Evolutionary conservation across 768 basidiomycete species (phyloP).

Genomic region (Boletus subcaerulescens): DNA sequence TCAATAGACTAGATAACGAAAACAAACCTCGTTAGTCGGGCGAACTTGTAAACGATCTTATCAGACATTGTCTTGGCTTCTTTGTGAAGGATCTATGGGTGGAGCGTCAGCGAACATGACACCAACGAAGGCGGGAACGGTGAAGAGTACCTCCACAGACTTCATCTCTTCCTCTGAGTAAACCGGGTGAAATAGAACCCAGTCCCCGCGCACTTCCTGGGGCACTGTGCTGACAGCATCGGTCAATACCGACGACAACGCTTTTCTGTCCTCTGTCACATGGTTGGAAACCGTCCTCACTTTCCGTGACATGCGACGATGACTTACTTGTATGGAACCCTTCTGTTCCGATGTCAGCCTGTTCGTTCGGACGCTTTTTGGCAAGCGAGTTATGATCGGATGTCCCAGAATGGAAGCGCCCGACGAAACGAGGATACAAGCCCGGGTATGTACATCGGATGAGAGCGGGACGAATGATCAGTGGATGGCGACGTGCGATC

Average conservation of each 20-base stretch:
- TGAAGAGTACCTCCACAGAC: slow-evolving; percentile 57
- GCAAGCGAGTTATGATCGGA: slow-evolving; percentile 21
- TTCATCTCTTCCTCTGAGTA: slow-evolving; percentile 73
- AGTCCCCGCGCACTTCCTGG: slow-evolving; percentile 63
- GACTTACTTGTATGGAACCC: slow-evolving; percentile 34
- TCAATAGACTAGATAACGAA: neutral
- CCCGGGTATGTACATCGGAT: neutral
- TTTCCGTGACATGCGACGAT: neutral
- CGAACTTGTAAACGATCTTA: slow-evolving; percentile 65
- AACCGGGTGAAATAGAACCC: slow-evolving; percentile 93
- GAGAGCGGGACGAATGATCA: slow-evolving; percentile 12
- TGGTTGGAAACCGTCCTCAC: neutral
- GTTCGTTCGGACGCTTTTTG: slow-evolving; percentile 23
- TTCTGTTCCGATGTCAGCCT: slow-evolving; percentile 30
- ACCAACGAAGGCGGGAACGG: neutral
- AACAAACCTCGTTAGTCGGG: slow-evolving; percentile 49
- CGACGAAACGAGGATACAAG: slow-evolving; percentile 1
- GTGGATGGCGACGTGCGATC: slow-evolving; percentile 7
- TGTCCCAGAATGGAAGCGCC: slow-evolving; percentile 23
- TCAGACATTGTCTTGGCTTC: slow-evolving; percentile 67
- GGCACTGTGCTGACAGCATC: slow-evolving; percentile 55
- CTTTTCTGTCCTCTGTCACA: slow-evolving; percentile 26
- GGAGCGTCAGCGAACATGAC: slow-evolving; percentile 1
- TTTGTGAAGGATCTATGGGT: slow-evolving; percentile 61
- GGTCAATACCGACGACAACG: slow-evolving; percentile 13